Percentiles rank a stretch among this genome's conserved stretches.
Conservation (phyloP, 768 basidiomycete genomes). For the Rhizopogon vinicolor region DNA sequence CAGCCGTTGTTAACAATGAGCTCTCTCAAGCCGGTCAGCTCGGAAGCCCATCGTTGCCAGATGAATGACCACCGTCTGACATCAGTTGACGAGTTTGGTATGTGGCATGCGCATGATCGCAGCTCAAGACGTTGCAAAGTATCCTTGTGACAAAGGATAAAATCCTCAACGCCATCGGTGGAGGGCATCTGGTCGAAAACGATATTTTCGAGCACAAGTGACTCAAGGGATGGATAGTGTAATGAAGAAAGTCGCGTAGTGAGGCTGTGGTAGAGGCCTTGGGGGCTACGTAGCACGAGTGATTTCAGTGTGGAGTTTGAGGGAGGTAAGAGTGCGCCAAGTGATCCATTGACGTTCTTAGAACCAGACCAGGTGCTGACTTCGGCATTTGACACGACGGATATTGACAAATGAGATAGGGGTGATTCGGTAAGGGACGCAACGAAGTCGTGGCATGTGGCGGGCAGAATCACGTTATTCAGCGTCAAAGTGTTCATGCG, state of each 20-base stretch:
- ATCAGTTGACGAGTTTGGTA: slow-evolving; percentile 5
- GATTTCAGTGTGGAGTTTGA: slow-evolving; percentile 17
- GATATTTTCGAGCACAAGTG: slow-evolving; percentile 24
- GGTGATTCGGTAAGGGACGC: slow-evolving; percentile 18
- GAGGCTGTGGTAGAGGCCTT: slow-evolving; percentile 23
- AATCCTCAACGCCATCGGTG: slow-evolving; percentile 23
- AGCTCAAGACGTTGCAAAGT: slow-evolving; percentile 20
- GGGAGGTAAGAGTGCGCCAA: slow-evolving; percentile 19
- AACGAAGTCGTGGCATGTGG: slow-evolving; percentile 22
- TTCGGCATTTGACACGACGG: slow-evolving; percentile 26
- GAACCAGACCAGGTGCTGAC: slow-evolving; percentile 25
- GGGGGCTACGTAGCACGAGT: slow-evolving; percentile 21
- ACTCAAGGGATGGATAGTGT: slow-evolving; percentile 21
- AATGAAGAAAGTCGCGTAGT: slow-evolving; percentile 14
- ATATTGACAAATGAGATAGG: slow-evolving; percentile 24
- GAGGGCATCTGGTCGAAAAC: slow-evolving; percentile 19
- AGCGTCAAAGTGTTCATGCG: slow-evolving; percentile 16
- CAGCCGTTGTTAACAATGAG: slow-evolving; percentile 9
- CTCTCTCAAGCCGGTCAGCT: slow-evolving; percentile 18
- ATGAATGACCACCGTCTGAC: slow-evolving; percentile 21
- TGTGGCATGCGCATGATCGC: slow-evolving; percentile 20
- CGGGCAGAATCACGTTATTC: slow-evolving; percentile 20
- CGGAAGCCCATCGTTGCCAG: slow-evolving; percentile 17
- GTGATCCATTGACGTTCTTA: slow-evolving; percentile 19
- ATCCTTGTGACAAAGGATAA: slow-evolving; percentile 25